Conservation (phyloP, 2,329 filamentous ascomycete genomes). For the Madurella fahalii region DNA sequence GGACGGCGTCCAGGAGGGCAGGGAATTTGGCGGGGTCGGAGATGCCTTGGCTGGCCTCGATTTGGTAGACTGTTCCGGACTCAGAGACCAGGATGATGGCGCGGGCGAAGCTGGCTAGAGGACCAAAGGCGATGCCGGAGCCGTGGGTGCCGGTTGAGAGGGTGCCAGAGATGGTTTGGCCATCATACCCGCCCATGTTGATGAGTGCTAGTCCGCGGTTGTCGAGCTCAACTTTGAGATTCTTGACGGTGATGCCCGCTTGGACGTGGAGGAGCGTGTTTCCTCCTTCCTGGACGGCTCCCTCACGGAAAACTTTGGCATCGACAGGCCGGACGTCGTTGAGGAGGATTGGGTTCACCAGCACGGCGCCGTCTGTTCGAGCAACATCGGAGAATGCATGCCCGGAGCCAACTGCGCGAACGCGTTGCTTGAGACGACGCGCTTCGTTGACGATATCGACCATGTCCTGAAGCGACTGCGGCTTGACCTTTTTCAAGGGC, state of each 20-base stretch:
- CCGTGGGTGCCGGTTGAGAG: slow-evolving; percentile 27
- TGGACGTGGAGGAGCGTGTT: slow-evolving; percentile 21
- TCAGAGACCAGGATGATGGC: slow-evolving; percentile 26
- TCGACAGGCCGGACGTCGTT: slow-evolving; percentile 20
- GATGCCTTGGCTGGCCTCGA: slow-evolving; percentile 23
- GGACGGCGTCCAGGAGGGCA: slow-evolving; percentile 16
- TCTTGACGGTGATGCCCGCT: slow-evolving; percentile 24
- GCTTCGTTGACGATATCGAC: slow-evolving; percentile 24
- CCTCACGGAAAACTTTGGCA: slow-evolving; percentile 2
- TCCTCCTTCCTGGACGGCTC: not conserved
- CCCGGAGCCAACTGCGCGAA: slow-evolving; percentile 28
- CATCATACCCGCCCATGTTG: slow-evolving; percentile 29
- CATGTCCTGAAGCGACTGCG: slow-evolving; percentile 23
- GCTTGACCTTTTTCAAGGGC: slow-evolving; percentile 19
- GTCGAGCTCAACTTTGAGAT: slow-evolving; percentile 26
- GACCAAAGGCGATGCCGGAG: slow-evolving; percentile 23
- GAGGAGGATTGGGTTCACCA: slow-evolving; percentile 21
- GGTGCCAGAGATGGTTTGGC: slow-evolving; percentile 25
- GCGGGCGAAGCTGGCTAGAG: slow-evolving; percentile 19
- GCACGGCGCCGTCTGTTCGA: slow-evolving; percentile 18
- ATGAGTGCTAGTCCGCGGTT: slow-evolving; percentile 21
- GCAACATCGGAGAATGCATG: slow-evolving; percentile 29
- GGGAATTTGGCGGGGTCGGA: slow-evolving; percentile 23
- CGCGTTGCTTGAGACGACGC: slow-evolving; percentile 13
- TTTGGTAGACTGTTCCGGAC: slow-evolving; percentile 25